Conservation (phyloP, 345 rosid genomes). For the Acer campestre region DNA sequence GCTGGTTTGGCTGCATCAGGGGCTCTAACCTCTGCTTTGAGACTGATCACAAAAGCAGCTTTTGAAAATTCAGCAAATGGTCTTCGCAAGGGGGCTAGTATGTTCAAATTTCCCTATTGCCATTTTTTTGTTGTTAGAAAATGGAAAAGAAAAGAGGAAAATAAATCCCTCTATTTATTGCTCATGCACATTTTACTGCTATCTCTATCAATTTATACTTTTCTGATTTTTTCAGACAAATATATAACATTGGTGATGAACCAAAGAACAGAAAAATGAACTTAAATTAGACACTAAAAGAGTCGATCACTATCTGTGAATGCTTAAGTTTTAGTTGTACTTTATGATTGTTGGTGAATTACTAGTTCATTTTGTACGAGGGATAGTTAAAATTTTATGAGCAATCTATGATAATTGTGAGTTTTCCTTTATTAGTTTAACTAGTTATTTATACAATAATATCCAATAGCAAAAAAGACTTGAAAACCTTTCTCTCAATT, state of each 20-base stretch:
- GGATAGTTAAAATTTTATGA: background rate
- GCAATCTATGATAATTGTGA: background rate
- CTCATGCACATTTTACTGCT: background rate
- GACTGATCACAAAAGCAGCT: conserved; percentile 76
- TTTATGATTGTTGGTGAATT: background rate
- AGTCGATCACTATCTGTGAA: background rate
- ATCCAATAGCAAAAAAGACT: background rate
- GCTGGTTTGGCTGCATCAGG: conserved; percentile 82
- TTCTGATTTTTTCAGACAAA: background rate
- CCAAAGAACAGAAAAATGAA: background rate
- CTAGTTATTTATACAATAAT: background rate
- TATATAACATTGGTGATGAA: background rate
- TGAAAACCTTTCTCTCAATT: conserved; percentile 1
- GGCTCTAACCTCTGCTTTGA: conserved; percentile 61
- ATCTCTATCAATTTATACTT: too few relatives aligned
- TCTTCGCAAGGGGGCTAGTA: conserved; percentile 87
- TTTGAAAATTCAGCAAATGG: conserved; percentile 62
- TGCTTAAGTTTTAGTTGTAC: conserved; percentile 6
- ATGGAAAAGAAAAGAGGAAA: background rate
- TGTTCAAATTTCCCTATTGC: conserved; percentile 18
- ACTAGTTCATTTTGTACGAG: background rate
- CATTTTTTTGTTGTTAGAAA: background rate
- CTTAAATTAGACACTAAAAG: background rate
- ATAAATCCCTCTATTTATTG: background rate
- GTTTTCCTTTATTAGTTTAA: background rate